Evolutionary conservation across 805 yeast genomes (phyloP), one percentile per base, ranked within the genome.

Genomic region (Candida koratica): DNA sequence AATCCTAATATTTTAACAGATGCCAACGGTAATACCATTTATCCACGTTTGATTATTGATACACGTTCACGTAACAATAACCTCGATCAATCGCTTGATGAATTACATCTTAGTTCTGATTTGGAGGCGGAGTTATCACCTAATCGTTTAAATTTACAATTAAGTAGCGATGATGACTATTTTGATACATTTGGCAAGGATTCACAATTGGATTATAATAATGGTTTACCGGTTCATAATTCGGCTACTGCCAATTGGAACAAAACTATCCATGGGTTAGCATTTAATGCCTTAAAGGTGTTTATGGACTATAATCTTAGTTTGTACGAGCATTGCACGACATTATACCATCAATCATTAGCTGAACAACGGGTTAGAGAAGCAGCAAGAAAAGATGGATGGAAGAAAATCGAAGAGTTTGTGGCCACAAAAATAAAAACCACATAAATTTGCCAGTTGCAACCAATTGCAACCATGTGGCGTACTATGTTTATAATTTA

Each of bases 261-360:
- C 60, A 75, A 93, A 51, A 87, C 95, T 25, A 89, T 93, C 28
- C 93, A 90, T 47, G 79, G 86, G 32, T 76, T 90, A 70, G 94
- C 96, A 2, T 88, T 78, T 63, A 84, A 84, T 39, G 96, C 97
- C 0, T 69, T 93, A 50, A 88, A 88, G 58, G 82, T 86, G 38
- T 89, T 93, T 53, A 78, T 89, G 79, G 97, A 90, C 52, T 82
- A 93, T 35, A 89, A 89, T 57, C 95, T 96, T 11, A 80, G 81
- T 6, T 69, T 90, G 17, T 93, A 86, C 60, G 96, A 89, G 56
- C 89, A 88, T 55, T 90, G 97, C 56, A 84, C 94, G n/a, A 73
- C 85, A 49, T 61, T 85, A 44, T 88, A 88, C 58, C 82, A 87
- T 49, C 86, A 86, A 49, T 79, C 84, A 33, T 67, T 83, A 41